Evolutionary conservation across 1,284 basidiomycete genomes (phyloP).

Genomic region (Ustilago sp.): DNA sequence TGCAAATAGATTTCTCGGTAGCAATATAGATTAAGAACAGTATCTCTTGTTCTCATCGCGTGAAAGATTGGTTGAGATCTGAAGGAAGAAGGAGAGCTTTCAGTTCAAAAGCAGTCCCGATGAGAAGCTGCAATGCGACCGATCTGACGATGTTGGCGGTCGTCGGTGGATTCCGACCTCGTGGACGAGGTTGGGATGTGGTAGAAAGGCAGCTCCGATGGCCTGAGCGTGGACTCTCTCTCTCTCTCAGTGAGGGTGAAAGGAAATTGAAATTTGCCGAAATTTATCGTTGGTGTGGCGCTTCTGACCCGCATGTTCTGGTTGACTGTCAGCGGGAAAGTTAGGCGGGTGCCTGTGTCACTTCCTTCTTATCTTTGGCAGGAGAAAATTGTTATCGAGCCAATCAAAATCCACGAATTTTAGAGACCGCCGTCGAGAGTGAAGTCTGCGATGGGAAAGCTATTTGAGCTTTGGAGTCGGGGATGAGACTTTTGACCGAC

Average conservation of each 20-base stretch:
- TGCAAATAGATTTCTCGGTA: slow-evolving; percentile 14
- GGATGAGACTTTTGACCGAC: neutral
- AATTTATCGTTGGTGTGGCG: neutral
- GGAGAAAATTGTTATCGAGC: slow-evolving; percentile 16
- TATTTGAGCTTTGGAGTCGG: slow-evolving; percentile 2
- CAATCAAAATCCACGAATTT: slow-evolving; percentile 26
- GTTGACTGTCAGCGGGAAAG: neutral
- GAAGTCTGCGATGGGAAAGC: neutral
- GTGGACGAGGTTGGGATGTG: neutral
- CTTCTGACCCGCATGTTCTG: slow-evolving; percentile 8
- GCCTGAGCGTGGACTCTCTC: neutral
- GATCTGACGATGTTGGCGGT: neutral
- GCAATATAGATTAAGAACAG: slow-evolving; percentile 9
- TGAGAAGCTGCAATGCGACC: neutral
- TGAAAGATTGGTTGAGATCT: neutral
- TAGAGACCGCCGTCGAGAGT: neutral
- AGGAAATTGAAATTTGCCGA: slow-evolving; percentile 6
- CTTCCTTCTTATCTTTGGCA: slow-evolving; percentile 5
- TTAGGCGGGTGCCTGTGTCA: slow-evolving; percentile 1
- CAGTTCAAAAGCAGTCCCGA: neutral
- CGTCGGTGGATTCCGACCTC: neutral
- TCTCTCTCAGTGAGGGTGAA: neutral
- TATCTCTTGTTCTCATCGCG: neutral
- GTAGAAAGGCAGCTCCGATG: neutral
- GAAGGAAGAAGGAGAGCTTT: neutral